Percentiles rank a stretch among this genome's conserved stretches.
phyloP scores from a whole-genome alignment of 1,284 basidiomycete genomes.

The Gastroboletus turbinatus region DNA sequence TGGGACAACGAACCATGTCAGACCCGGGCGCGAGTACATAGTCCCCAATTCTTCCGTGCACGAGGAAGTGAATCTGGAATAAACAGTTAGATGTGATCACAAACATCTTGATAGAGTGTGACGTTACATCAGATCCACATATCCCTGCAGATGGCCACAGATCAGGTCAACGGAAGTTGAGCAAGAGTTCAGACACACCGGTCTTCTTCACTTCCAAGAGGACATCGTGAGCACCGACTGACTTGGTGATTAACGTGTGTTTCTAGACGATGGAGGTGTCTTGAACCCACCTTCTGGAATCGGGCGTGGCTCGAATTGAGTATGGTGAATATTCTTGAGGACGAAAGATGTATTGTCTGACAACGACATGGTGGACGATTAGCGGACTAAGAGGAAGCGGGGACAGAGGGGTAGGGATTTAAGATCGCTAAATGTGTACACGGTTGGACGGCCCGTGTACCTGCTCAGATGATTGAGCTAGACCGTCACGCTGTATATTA shows the following conservation, averaged over 20 bases:
- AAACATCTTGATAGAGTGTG: not conserved
- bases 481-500: not conserved
- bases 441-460: slow-evolving; percentile 7
- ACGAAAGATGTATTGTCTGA: slow-evolving; percentile 78
- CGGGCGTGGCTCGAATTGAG: slow-evolving; percentile 73
- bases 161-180: slow-evolving; percentile 9
- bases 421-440: not conserved
- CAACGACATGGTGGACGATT: slow-evolving; percentile 43
- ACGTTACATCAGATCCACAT: slow-evolving; percentile 81
- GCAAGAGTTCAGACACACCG: slow-evolving; percentile 44
- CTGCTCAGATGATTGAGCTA: slow-evolving; percentile 1
- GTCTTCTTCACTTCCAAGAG: slow-evolving; percentile 92
- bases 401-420: not conserved
- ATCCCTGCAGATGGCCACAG: slow-evolving; percentile 55
- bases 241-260: slow-evolving; percentile 5
- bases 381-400: not conserved
- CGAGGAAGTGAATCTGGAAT: slow-evolving; percentile 70
- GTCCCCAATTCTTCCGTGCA: slow-evolving; percentile 76
- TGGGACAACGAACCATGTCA: slow-evolving; percentile 61
- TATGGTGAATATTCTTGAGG: slow-evolving; percentile 70
- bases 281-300: slow-evolving; percentile 65
- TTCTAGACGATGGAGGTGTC: not conserved
- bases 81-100: slow-evolving; percentile 7
- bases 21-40: slow-evolving; percentile 61
- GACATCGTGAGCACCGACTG: slow-evolving; percentile 77